Percentiles rank a stretch among this genome's conserved stretches.
Evolutionary conservation across 2,329 filamentous ascomycete genomes (phyloP).

Genomic region (Apiospora hydei): DNA sequence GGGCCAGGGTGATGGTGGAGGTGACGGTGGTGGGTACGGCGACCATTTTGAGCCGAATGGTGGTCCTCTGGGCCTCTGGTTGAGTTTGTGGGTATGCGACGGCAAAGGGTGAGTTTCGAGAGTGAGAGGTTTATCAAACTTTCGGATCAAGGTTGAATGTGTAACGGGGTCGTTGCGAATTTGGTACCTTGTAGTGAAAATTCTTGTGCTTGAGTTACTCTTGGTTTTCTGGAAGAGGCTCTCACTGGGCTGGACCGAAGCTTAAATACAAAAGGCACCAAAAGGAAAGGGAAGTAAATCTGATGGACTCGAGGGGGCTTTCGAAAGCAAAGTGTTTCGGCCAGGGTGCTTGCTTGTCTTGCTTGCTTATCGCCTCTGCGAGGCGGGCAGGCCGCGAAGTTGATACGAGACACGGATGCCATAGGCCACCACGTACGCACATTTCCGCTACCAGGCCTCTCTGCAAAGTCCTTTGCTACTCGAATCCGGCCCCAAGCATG

Average conservation of each 20-base stretch:
- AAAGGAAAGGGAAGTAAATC: background rate
- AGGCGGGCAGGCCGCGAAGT: background rate
- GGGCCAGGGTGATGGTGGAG: background rate
- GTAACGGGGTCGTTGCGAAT: background rate
- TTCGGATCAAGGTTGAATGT: background rate
- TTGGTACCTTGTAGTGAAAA: background rate
- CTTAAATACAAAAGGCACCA: background rate
- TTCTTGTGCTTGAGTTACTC: background rate
- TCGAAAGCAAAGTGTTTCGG: background rate
- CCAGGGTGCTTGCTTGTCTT: background rate
- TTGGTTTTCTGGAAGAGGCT: background rate
- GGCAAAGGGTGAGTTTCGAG: background rate
- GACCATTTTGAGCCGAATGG: background rate
- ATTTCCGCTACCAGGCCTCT: background rate
- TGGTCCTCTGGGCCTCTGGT: too few species aligned
- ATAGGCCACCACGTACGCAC: background rate
- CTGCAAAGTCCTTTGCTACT: background rate
- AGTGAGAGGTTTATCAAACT: background rate
- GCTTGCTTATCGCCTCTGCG: background rate
- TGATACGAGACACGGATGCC: background rate
- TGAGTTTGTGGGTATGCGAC: too few species aligned
- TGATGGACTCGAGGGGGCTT: background rate
- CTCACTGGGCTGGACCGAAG: background rate
- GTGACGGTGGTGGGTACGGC: background rate
- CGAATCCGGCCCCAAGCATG: background rate